These are phyloP conservation scores for Umbilicus rupestris DNA, from an alignment of 164 flowering plant genomes.

Conservation along the genomic window DNA sequence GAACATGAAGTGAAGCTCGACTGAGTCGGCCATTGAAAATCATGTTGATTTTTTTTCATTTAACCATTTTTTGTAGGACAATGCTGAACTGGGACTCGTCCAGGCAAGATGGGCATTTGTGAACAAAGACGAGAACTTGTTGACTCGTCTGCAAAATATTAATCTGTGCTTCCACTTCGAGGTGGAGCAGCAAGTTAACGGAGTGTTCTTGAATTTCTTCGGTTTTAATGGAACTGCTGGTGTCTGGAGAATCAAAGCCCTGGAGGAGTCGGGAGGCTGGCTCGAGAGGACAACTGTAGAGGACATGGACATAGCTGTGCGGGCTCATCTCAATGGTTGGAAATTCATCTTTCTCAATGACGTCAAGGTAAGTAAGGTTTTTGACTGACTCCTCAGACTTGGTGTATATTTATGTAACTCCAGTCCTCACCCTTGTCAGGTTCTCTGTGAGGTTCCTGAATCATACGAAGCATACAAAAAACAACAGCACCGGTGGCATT, in stretches of 20 bases:
- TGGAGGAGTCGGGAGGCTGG: conserved; percentile 88
- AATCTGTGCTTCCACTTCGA: conserved; percentile 77
- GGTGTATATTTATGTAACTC: too few relatives aligned
- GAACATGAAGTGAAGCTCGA: not conserved
- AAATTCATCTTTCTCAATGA: conserved; percentile 70
- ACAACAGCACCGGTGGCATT: conserved; percentile 88
- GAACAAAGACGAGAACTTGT: conserved; percentile 71
- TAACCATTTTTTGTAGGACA: conserved; percentile 33
- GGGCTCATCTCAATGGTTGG: conserved; percentile 82
- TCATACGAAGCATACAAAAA: conserved; percentile 76
- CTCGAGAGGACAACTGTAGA: conserved; percentile 79
- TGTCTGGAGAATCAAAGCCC: conserved; percentile 73
- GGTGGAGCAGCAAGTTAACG: conserved; percentile 83
- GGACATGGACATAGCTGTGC: conserved; percentile 81
- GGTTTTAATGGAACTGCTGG: conserved; percentile 85
- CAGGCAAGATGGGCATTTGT: conserved; percentile 81
- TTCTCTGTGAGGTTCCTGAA: conserved; percentile 75
- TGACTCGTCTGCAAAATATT: conserved; percentile 76
- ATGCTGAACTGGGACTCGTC: conserved; percentile 62
- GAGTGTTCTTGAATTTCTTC: conserved; percentile 65
- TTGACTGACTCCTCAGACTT: too few relatives aligned
- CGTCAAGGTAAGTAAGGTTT: conserved; percentile 59
- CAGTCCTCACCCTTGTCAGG: too few relatives aligned
- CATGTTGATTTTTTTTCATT: not conserved
- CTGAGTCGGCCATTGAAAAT: not conserved